phyloP scores from a whole-genome alignment of 139 green algal genomes.

The Medakamo hakoo region DNA sequence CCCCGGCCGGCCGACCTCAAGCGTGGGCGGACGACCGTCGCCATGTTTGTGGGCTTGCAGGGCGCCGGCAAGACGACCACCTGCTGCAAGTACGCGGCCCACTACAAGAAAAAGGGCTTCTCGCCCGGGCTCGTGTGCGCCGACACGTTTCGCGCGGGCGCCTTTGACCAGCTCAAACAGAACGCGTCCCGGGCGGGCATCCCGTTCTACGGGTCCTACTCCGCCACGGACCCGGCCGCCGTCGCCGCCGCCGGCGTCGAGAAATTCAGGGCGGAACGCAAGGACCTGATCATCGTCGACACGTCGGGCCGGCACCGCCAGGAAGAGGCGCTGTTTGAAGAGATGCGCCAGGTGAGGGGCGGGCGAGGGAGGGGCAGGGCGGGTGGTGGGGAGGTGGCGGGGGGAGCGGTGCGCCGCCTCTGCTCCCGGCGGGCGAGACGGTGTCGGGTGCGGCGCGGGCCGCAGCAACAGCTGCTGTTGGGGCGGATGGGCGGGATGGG shows the following conservation, averaged over 20 bases:
- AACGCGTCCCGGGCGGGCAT: slow-evolving; percentile 91
- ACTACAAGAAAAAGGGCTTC: slow-evolving; percentile 92
- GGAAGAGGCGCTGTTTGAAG: slow-evolving; percentile 94
- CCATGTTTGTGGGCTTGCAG: slow-evolving; percentile 97
- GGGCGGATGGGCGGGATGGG: too few relatives aligned
- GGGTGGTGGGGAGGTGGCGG: neutral
- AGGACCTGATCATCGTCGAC: slow-evolving; percentile 97
- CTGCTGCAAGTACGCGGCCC: slow-evolving; percentile 92
- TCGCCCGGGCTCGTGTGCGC: slow-evolving; percentile 94
- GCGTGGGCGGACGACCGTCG: slow-evolving; percentile 72
- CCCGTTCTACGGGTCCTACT: slow-evolving; percentile 85
- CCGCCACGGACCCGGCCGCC: slow-evolving; percentile 83
- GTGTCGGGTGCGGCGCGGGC: too few relatives aligned
- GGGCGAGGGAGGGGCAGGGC: neutral
- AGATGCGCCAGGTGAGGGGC: slow-evolving; percentile 68
- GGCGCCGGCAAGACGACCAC: slow-evolving; percentile 94
- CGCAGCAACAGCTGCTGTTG: too few relatives aligned
- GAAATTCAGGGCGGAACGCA: slow-evolving; percentile 58
- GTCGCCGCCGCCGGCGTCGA: slow-evolving; percentile 86
- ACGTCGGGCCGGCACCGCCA: slow-evolving; percentile 93
- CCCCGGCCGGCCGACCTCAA: slow-evolving; percentile 46
- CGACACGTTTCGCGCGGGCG: slow-evolving; percentile 92
- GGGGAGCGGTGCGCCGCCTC: too few relatives aligned
- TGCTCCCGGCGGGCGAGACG: neutral
- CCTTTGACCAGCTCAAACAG: slow-evolving; percentile 97